A percentile compares a stretch with the other conserved stretches of the same genome.
Evolutionary conservation across 78 protist species (phyloP).

Genomic region (Dictyostelium firmibasis): DNA sequence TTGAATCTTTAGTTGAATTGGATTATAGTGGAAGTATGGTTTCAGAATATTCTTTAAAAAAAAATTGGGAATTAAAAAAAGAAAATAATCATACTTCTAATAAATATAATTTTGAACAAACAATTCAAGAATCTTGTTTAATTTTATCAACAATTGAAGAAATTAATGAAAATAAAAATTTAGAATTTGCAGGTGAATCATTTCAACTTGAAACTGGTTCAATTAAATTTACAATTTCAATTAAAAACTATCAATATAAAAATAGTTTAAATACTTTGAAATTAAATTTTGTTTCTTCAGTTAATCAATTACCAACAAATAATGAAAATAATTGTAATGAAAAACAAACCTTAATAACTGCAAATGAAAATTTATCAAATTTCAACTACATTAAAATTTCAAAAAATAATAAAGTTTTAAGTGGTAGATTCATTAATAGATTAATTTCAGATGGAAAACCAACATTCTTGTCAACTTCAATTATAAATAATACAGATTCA

Average conservation of each 20-base stretch:
- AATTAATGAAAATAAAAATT: neutral
- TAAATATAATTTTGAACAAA: neutral
- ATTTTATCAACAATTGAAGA: neutral
- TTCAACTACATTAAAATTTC: neutral
- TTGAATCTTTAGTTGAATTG: neutral
- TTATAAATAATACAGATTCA: neutral
- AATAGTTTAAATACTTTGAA: conserved; percentile 4
- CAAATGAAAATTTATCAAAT: neutral
- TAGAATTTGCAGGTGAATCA: neutral
- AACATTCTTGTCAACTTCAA: neutral
- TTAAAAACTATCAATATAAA: neutral
- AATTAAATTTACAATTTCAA: neutral
- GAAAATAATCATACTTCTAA: neutral
- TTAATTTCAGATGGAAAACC: neutral
- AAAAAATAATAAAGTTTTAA: neutral
- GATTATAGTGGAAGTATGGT: neutral
- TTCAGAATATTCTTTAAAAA: neutral
- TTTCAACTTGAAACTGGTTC: neutral
- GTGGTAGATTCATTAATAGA: neutral
- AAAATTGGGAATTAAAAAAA: neutral
- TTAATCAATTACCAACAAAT: neutral
- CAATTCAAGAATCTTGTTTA: neutral
- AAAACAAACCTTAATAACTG: neutral
- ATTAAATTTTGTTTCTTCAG: neutral
- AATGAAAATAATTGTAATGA: neutral